Percentiles rank a stretch among this genome's conserved stretches.
These are phyloP conservation scores for Xerocomellus intermedius DNA, from an alignment of 768 basidiomycete genomes.

Conservation along the genomic window DNA sequence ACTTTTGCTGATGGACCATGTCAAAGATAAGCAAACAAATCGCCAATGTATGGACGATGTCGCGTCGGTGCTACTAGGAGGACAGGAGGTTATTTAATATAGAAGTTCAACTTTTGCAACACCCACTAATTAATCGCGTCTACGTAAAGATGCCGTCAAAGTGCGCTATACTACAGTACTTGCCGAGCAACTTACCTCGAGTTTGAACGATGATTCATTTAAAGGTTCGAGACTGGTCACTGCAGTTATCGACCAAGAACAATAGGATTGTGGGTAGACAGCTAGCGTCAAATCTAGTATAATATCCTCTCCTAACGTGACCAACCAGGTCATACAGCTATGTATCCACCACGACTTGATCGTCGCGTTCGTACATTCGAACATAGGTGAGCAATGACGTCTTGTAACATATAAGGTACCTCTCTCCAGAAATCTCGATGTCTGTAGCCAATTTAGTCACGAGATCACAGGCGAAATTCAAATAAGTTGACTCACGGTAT, in stretches of 20 bases:
- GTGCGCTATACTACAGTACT: neutral
- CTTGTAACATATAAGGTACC: slow-evolving; percentile 81
- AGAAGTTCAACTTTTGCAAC: slow-evolving; percentile 20
- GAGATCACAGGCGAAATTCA: slow-evolving; percentile 3
- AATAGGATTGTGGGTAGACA: slow-evolving; percentile 9
- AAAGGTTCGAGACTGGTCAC: neutral
- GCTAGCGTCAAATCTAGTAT: slow-evolving; percentile 7
- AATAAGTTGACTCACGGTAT: slow-evolving; percentile 68
- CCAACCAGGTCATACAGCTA: slow-evolving; percentile 54
- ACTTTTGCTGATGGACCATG: slow-evolving; percentile 24
- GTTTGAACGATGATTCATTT: neutral
- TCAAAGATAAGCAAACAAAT: neutral
- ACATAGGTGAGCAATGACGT: slow-evolving; percentile 76
- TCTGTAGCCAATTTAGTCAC: slow-evolving; percentile 35
- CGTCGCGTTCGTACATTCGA: slow-evolving; percentile 68
- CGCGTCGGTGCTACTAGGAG: slow-evolving; percentile 5
- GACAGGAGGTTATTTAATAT: slow-evolving; percentile 25
- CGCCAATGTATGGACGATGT: neutral
- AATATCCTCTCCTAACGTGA: neutral
- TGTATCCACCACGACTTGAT: slow-evolving; percentile 68
- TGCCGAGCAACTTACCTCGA: neutral
- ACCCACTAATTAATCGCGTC: slow-evolving; percentile 3
- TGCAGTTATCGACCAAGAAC: neutral
- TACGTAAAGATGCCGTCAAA: slow-evolving; percentile 12
- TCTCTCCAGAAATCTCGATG: slow-evolving; percentile 91